Percentiles rank a stretch among this genome's conserved stretches.
phyloP scores from a whole-genome alignment of 2,329 filamentous ascomycete species.

The Escovopsis weberi region DNA sequence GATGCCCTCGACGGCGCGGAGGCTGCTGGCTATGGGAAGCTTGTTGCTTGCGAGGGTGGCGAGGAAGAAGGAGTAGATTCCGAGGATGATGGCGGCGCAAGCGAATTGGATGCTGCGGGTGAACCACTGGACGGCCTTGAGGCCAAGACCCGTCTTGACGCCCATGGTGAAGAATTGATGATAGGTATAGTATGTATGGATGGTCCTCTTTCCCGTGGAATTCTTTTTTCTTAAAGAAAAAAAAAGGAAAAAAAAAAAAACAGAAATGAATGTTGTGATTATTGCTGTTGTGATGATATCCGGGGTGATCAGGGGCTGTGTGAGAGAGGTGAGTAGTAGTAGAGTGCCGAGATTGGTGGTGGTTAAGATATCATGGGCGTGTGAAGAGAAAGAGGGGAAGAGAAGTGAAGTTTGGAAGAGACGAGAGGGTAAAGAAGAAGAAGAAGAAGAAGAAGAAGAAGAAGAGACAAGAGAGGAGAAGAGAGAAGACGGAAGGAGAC shows the following conservation, averaged over 20 bases:
- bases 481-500: too few species aligned
- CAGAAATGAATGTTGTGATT: neutral
- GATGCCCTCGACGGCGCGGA: slow-evolving; percentile 65
- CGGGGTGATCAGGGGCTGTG: neutral
- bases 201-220: neutral
- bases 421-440: neutral
- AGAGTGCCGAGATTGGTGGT: too few species aligned
- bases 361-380: neutral
- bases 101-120: slow-evolving; percentile 62
- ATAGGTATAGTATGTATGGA: neutral
- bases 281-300: neutral
- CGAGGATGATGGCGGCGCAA: slow-evolving; percentile 59
- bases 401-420: too few species aligned
- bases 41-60: slow-evolving; percentile 53
- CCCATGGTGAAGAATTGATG: slow-evolving; percentile 13
- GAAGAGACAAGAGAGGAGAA: too few species aligned
- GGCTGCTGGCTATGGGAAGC: slow-evolving; percentile 45
- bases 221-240: neutral
- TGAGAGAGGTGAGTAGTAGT: neutral
- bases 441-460: neutral
- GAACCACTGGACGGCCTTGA: slow-evolving; percentile 56
- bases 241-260: neutral
- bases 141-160: slow-evolving; percentile 28
- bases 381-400: neutral
- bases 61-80: slow-evolving; percentile 75